Evolutionary conservation across 106 monocot genomes (phyloP).

Genomic region (Acorus calamus): DNA sequence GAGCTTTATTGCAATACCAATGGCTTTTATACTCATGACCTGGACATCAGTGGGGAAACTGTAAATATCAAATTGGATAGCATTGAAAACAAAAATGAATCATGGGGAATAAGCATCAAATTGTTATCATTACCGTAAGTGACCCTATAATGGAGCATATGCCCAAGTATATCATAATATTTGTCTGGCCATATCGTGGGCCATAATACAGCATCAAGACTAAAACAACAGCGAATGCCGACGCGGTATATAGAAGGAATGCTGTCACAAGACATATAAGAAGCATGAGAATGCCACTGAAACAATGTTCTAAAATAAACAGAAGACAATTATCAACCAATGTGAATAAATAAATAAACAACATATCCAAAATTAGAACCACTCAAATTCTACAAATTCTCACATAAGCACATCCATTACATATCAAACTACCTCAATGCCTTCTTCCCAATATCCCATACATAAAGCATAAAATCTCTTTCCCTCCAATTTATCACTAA

Average conservation of each 20-base stretch:
- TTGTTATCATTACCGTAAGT: constrained; percentile 10
- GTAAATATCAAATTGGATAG: neutral
- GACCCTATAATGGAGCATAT: constrained; percentile 23
- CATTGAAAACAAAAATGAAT: neutral
- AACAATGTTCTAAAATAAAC: neutral
- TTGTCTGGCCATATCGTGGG: constrained; percentile 11
- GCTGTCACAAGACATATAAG: constrained; percentile 10
- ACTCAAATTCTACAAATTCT: too few species aligned
- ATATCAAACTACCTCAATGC: too few species aligned
- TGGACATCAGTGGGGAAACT: neutral
- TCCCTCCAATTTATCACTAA: too few species aligned
- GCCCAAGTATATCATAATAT: constrained; percentile 19
- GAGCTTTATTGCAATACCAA: constrained; percentile 21
- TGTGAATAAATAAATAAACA: too few species aligned
- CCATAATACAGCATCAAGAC: constrained; percentile 16
- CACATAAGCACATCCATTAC: too few species aligned
- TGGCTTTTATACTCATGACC: constrained; percentile 27
- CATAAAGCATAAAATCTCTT: too few species aligned
- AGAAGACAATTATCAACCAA: neutral
- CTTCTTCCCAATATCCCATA: too few species aligned
- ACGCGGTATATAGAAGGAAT: constrained; percentile 11
- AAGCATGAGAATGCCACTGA: neutral
- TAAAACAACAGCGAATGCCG: constrained; percentile 6
- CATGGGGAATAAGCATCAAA: neutral
- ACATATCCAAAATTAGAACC: too few species aligned